Conservation (phyloP, 2,329 filamentous ascomycete genomes). For the Plectosphaerella plurivora region DNA sequence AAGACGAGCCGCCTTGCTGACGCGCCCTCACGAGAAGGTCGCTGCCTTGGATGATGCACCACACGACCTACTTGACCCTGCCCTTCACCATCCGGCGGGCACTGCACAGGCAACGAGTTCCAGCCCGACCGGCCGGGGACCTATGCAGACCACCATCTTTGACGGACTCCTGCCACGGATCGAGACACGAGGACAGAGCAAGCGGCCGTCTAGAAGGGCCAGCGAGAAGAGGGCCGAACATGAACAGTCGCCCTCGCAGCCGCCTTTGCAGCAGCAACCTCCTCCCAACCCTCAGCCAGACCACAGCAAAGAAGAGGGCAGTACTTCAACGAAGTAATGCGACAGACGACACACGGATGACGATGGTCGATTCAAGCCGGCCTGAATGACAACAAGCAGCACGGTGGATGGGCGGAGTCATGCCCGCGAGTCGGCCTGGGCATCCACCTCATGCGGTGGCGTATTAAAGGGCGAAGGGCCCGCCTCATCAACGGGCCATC, state of each 20-base stretch:
- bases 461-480: too few relatives aligned
- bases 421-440: too few relatives aligned
- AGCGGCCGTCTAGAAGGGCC: slow-evolving; percentile 8
- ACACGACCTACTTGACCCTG: slow-evolving; percentile 7
- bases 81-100: slow-evolving; percentile 3
- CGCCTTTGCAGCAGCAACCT: too few relatives aligned
- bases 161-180: slow-evolving; percentile 17
- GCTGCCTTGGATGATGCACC: slow-evolving; percentile 4
- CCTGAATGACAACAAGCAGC: too few relatives aligned
- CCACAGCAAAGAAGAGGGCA: too few relatives aligned
- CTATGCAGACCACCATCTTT: slow-evolving; percentile 9
- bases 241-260: neutral
- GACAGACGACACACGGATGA: too few relatives aligned
- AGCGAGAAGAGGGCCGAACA: slow-evolving; percentile 7
- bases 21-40: neutral
- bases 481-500: too few relatives aligned
- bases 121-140: slow-evolving; percentile 8
- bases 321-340: too few relatives aligned
- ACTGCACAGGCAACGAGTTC: slow-evolving; percentile 11
- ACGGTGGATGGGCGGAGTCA: too few relatives aligned
- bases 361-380: too few relatives aligned
- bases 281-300: too few relatives aligned
- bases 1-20: neutral
- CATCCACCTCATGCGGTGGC: too few relatives aligned
- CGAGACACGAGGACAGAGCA: slow-evolving; percentile 17